Conservation (phyloP, 192 early-diverging fungal genomes). For the Thoreauomyces humboldtii region DNA sequence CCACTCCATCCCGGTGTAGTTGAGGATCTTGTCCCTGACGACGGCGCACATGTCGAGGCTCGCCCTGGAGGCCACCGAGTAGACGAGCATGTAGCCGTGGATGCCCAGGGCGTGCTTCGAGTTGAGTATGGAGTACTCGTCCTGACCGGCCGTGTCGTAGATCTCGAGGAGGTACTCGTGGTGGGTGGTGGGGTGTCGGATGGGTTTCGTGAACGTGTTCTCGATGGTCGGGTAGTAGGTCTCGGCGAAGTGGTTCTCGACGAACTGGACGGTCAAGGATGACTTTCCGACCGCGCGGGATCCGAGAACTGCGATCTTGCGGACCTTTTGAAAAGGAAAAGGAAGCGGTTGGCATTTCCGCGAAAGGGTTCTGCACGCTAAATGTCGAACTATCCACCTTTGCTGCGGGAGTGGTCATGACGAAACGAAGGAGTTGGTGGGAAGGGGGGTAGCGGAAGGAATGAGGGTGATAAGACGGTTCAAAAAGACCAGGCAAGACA, state of each 20-base stretch:
- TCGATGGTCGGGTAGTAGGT: slow-evolving; percentile 96
- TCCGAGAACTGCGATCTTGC: slow-evolving; percentile 80
- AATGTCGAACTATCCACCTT: too few species aligned
- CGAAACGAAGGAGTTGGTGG: neutral
- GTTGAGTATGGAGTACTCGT: slow-evolving; percentile 93
- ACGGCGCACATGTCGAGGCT: slow-evolving; percentile 89
- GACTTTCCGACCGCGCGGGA: slow-evolving; percentile 79
- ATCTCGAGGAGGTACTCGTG: slow-evolving; percentile 88
- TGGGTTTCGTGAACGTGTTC: slow-evolving; percentile 83
- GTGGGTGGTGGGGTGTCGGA: slow-evolving; percentile 60
- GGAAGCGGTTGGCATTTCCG: too few species aligned
- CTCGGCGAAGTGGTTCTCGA: slow-evolving; percentile 86
- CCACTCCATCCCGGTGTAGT: slow-evolving; percentile 84
- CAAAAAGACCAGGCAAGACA: too few species aligned
- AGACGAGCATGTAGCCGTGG: slow-evolving; percentile 93
- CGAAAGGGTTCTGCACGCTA: too few species aligned
- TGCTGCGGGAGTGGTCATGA: too few species aligned
- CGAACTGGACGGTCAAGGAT: slow-evolving; percentile 88
- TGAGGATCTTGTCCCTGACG: slow-evolving; percentile 91
- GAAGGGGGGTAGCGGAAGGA: too few species aligned
- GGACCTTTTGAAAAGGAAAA: slow-evolving; percentile 51
- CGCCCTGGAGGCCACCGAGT: slow-evolving; percentile 80
- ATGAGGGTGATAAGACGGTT: too few species aligned
- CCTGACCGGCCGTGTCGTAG: slow-evolving; percentile 94
- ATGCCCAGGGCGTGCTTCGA: slow-evolving; percentile 85